Percentiles rank a stretch among this genome's conserved stretches.
Conservation (phyloP, 2,329 filamentous ascomycete genomes). For the Paecilomyces dactylethromorphus region DNA sequence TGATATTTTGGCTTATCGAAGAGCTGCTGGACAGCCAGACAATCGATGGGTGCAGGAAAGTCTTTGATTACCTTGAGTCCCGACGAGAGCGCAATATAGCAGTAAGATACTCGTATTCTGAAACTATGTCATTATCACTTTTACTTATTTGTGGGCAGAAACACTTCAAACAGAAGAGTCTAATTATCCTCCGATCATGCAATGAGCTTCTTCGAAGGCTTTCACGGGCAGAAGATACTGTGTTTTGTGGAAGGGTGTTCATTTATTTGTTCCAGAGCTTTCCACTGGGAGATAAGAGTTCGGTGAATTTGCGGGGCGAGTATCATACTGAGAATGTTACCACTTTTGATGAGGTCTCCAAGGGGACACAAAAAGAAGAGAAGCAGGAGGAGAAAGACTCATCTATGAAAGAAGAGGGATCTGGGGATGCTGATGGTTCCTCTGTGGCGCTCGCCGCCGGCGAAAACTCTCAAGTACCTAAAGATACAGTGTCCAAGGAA, state of each 20-base stretch:
- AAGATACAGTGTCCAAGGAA: neutral
- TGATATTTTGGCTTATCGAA: conserved; percentile 87
- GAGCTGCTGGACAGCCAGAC: conserved; percentile 95
- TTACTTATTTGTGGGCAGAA: conserved; percentile 33
- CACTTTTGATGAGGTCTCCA: conserved; percentile 59
- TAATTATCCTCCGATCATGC: conserved; percentile 87
- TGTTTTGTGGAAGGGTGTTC: conserved; percentile 95
- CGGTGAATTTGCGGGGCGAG: conserved; percentile 91
- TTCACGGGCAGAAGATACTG: conserved; percentile 92
- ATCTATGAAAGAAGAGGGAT: conserved; percentile 30
- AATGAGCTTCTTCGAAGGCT: conserved; percentile 90
- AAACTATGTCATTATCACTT: conserved; percentile 1
- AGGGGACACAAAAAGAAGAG: conserved; percentile 26
- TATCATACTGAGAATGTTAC: conserved; percentile 96
- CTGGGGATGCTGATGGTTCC: conserved; percentile 25
- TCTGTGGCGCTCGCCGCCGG: neutral
- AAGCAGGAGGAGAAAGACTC: conserved; percentile 64
- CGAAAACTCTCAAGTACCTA: conserved; percentile 5
- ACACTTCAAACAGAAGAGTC: conserved; percentile 73
- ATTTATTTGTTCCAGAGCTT: conserved; percentile 99
- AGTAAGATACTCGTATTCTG: conserved; percentile 36
- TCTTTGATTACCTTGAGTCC: conserved; percentile 94
- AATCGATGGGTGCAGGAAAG: conserved; percentile 79
- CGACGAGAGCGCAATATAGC: conserved; percentile 81
- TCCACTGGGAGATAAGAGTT: conserved; percentile 91